Evolutionary conservation across 2,329 filamentous ascomycete genomes (phyloP), one percentile per base, ranked within the genome.

Genomic region (Cercospora brassicicola): DNA sequence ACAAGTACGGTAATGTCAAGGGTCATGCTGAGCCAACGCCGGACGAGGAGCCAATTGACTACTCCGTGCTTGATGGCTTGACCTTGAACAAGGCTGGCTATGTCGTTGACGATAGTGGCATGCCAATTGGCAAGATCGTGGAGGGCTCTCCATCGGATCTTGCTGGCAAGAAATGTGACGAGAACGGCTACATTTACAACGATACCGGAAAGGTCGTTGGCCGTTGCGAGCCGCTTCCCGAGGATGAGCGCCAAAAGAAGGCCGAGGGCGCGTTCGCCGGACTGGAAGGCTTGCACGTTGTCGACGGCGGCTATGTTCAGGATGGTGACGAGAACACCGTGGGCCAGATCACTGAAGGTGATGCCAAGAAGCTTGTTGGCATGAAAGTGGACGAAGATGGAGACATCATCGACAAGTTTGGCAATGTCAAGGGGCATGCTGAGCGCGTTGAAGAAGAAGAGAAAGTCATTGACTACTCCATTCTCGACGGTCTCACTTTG

Each of bases 291-390:
- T 86, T 88, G 70, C 89, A 86, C 6, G 88, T 92, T 33, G 84
- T 85, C 77, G 91, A 90, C 78, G 89, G 90, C 48, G 90, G 90
- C 62, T 90, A 88, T 69, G 83, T 92, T 56, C 85, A 96, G 84
- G 85, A 97, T 87, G 78, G 89, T 85, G 85, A 96, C 84, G 92
- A 91, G 31, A 88, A 91, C 69, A 84, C 91, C 26, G 82, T 84
- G 23, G 87, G 87, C 59, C 77, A 82, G 62, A 81, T 89, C 48
- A 80, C 85, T 18, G 85, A 89, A 72, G 87, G 87, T 57, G 86
- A 89, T 68, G 76, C 84, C 11, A 87, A 88, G 81, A 86, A 86
- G 67, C 82, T 89, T 30, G 78, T 88, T 62, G 87, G 87, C 59
- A 82, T 86, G 65, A 80, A 83, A 56, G 87, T 89, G 53, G 87